Conservation (phyloP, 1,284 basidiomycete genomes). For the Trichosporon sp. region DNA sequence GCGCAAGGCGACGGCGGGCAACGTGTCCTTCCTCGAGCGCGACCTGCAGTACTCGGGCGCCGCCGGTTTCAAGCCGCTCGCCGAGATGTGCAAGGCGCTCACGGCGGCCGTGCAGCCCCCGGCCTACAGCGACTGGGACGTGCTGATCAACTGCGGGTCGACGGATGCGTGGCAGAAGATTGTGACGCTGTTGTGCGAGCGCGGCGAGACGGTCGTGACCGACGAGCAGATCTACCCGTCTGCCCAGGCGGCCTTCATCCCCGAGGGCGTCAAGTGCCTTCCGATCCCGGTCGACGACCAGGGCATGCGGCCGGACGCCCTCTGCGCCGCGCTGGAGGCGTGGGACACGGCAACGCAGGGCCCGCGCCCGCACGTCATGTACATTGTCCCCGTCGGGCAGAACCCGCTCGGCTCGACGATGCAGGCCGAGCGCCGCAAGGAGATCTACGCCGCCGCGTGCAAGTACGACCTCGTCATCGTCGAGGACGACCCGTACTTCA, state of each 20-base stretch:
- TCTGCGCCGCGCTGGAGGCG: constrained; percentile 58
- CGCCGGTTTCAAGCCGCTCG: constrained; percentile 25
- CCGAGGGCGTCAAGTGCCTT: constrained; percentile 23
- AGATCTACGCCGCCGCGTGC: constrained; percentile 70
- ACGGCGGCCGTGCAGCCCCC: constrained; percentile 60
- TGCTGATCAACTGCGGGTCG: constrained; percentile 63
- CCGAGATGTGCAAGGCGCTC: constrained; percentile 52
- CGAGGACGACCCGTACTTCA: constrained; percentile 75
- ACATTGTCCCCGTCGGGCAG: constrained; percentile 54
- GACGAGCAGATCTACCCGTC: constrained; percentile 52
- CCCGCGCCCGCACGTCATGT: constrained; percentile 62
- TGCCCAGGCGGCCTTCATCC: constrained; percentile 34
- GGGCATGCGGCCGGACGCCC: constrained; percentile 60
- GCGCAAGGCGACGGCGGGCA: constrained; percentile 25
- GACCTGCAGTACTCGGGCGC: constrained; percentile 61
- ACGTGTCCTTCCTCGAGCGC: constrained; percentile 1
- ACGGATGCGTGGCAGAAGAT: constrained; percentile 60
- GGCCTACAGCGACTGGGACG: constrained; percentile 59
- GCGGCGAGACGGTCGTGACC: constrained; percentile 63
- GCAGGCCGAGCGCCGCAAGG: constrained; percentile 60
- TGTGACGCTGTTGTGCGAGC: constrained; percentile 59
- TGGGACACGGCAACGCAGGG: constrained; percentile 60
- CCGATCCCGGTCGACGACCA: constrained; percentile 62
- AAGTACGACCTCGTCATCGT: constrained; percentile 67
- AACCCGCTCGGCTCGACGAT: constrained; percentile 72